Evolutionary conservation across 1,284 basidiomycete species (phyloP), one percentile per base, ranked within the genome.

Genomic region (Pholiota adiposa): DNA sequence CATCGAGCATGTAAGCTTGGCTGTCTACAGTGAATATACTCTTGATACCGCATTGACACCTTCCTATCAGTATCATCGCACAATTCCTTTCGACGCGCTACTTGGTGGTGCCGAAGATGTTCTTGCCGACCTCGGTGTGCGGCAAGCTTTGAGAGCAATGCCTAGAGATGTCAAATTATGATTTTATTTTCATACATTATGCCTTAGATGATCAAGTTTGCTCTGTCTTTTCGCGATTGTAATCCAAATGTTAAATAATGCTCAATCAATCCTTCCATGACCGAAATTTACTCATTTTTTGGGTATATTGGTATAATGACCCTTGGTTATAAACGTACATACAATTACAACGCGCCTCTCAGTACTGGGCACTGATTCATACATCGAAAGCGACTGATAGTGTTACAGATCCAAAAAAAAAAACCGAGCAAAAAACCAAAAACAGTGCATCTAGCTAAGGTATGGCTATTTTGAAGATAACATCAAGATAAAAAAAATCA

Each of bases 61-160:
- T 7, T 50, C 33, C 54, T 53, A 29, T 46, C 50, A 82, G 79
- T 82, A 81, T 65, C 79, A 82, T 57, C 79, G 82, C 50, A 82
- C 80, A 7, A 77, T 80, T 48, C 72, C 79, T 4, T 83, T 82
- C 65, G 81, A 83, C 59, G 74, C 81, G 0, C 75, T 88, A 58
- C 78, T 88, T 12, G 86, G 83, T 40, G 86, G 87, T 34, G 83
- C 85, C 11, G 87, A 88, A 65, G 87, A 88, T 65, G 87, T 88
- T 4, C 69, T 88, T 34, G 82, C 82, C 2, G 87, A 88, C 65
- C 76, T 88, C 9, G 87, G 87, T 58, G 86, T 88, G 51, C 78
- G 86, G 19, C 86, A 88, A 68, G 87, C 86, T 9, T 76, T 88
- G 63, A 82, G 83, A 64, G 82, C 80, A 59, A 87, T 88, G 81